A percentile compares a stretch with the other conserved stretches of the same genome.
Conservation (phyloP, 805 yeast species). For the Jamesozyma hellenica region DNA sequence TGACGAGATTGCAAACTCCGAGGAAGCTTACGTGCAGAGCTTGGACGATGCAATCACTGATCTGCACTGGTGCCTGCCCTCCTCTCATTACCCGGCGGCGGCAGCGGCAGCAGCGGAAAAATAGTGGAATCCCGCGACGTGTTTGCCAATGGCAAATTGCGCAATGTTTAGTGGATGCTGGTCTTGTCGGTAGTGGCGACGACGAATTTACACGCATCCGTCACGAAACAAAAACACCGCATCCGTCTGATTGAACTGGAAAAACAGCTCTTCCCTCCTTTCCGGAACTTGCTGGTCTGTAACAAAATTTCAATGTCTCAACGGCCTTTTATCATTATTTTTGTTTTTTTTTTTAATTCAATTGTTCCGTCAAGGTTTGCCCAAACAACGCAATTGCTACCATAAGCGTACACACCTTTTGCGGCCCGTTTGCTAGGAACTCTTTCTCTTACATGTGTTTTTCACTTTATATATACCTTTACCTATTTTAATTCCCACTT, state of each 20-base stretch:
- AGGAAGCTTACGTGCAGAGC: constrained; percentile 13
- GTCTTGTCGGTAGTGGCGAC: neutral
- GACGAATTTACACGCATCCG: too few species aligned
- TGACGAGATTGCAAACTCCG: constrained; percentile 4
- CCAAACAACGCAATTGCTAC: neutral
- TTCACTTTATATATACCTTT: neutral
- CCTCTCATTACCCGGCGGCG: neutral
- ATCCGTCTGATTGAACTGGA: too few species aligned
- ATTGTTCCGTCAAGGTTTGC: too few species aligned
- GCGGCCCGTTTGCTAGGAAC: too few species aligned
- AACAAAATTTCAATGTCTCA: too few species aligned
- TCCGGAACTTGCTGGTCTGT: too few species aligned
- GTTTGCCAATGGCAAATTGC: neutral
- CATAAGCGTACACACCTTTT: neutral
- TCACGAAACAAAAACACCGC: too few species aligned
- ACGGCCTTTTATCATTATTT: too few species aligned
- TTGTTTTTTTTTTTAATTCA: too few species aligned
- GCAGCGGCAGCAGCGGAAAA: neutral
- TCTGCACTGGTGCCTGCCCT: neutral
- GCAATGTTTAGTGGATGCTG: neutral
- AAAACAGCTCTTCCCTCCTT: too few species aligned
- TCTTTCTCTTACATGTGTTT: neutral
- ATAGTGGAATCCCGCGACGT: neutral
- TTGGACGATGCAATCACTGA: constrained; percentile 11
- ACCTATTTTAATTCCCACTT: too few species aligned